Base-by-base conservation (phyloP, 202 grass and related monocot genomes). In the Carex arenaria region DNA sequence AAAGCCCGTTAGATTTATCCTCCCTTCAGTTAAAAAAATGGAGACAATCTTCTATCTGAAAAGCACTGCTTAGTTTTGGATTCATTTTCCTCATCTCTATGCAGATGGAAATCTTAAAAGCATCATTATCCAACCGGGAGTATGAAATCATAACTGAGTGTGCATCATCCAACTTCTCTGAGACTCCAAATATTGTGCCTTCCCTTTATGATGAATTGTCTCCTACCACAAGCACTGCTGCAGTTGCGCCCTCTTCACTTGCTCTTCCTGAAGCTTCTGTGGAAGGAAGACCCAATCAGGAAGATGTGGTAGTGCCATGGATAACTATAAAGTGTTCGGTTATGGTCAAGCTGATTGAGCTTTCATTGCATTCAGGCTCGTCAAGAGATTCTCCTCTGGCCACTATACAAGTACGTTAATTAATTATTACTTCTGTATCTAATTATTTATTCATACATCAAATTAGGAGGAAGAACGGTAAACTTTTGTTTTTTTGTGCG, bases 141-240 rank as follows among this genome's bases (percentile, higher is more conserved):
- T 98, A 98, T 61, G 91, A 95, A 86, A 90, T 98, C 84, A 95
- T 92, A 83, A 92, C 89, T 63, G 95, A 95, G 86, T 98, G 95
- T 85, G 91, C 92, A 10, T 65, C 85, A 59, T 95, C 95, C 60
- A 98, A 98, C 85, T 98, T 98, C 80, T 93, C 95, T 18, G 95
- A 98, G 88, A 82, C 91, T 81, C 85, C 89, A 65, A 81, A 89
- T 85, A 52, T 80, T 82, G 81, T 98, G 52, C 93, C 95, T 92
- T 40, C 88, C 80, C 81, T 98, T 64, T 83, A 89, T 84, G 90
- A 90, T 79, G 80, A 14, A 81, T 72, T 74, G 86, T 86, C 76
- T 80, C 84, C 63, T 83, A 81, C 88, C 34, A 80, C 79, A 72
- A 83, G 86, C 73, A 82, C 86, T 88, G 87, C 82, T 72, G 79